phyloP scores from a whole-genome alignment of 345 rosid genomes.

The Salix exigua region DNA sequence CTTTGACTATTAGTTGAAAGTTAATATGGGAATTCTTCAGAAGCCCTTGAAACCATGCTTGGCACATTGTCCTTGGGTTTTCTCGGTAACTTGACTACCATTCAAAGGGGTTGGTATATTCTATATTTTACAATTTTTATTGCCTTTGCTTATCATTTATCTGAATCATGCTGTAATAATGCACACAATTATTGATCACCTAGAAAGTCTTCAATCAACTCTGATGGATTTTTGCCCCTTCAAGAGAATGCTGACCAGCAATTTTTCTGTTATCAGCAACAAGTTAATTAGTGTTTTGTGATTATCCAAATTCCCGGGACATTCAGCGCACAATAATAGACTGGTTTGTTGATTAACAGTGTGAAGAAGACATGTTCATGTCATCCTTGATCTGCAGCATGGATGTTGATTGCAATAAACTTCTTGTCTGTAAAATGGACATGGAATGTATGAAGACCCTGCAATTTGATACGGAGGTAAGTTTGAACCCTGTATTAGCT shows the following conservation, averaged over 20 bases:
- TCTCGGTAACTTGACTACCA: no score
- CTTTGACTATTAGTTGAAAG: not conserved
- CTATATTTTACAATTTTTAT: not conserved
- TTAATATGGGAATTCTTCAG: not conserved
- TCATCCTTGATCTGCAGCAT: conserved; percentile 83
- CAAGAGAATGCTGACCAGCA: not conserved
- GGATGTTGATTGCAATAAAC: conserved; percentile 73
- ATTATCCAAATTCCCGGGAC: not conserved
- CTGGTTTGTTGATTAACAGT: conserved; percentile 38
- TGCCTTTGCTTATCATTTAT: not conserved
- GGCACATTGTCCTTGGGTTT: no score
- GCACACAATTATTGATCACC: not conserved
- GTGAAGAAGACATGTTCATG: conserved; percentile 81
- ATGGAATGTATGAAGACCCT: conserved; percentile 80
- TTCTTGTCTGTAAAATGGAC: conserved; percentile 85
- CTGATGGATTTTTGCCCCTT: not conserved
- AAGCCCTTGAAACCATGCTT: no score
- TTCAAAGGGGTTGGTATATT: not conserved
- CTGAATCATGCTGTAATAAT: not conserved
- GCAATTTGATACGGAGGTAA: conserved; percentile 88
- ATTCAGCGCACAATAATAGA: not conserved
- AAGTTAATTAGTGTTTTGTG: not conserved
- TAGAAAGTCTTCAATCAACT: not conserved
- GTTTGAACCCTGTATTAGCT: conserved; percentile 16
- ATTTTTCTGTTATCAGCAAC: not conserved